Evolutionary conservation across 176 grass and related monocot genomes (phyloP).

Genomic region (Lolium perenne): DNA sequence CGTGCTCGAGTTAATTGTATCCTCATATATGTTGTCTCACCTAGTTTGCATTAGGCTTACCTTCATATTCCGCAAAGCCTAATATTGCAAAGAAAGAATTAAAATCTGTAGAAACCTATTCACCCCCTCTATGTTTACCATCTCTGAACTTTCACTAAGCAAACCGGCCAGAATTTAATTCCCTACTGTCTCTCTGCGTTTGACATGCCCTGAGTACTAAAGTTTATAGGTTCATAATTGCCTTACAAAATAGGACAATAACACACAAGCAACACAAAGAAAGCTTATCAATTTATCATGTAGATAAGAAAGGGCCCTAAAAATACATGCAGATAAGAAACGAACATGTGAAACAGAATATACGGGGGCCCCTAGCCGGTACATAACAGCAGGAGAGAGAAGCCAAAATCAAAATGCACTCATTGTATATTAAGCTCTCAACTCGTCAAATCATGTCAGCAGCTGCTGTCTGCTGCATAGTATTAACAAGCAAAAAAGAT

Average conservation of each 20-base stretch:
- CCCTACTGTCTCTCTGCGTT: no score
- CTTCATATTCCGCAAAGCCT: no score
- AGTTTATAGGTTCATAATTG: background rate
- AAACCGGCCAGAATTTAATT: no score
- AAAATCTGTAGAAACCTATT: no score
- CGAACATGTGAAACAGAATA: background rate
- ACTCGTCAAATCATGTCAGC: background rate
- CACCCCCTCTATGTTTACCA: no score
- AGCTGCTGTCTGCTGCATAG: background rate
- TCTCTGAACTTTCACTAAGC: no score
- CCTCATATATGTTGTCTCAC: no score
- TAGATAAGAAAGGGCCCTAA: background rate
- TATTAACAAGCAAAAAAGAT: background rate
- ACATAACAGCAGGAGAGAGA: background rate
- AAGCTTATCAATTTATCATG: background rate
- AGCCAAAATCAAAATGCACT: background rate
- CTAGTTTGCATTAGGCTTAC: no score
- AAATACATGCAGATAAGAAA: background rate
- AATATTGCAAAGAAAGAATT: no score
- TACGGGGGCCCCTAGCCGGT: background rate
- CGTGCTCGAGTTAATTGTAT: no score
- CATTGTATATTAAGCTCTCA: background rate
- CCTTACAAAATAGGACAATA: background rate
- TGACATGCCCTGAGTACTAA: background rate
- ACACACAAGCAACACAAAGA: background rate